Percentiles rank a stretch among this genome's conserved stretches.
Conservation (phyloP, 495 filamentous ascomycete genomes). For the Extremus antarcticus region DNA sequence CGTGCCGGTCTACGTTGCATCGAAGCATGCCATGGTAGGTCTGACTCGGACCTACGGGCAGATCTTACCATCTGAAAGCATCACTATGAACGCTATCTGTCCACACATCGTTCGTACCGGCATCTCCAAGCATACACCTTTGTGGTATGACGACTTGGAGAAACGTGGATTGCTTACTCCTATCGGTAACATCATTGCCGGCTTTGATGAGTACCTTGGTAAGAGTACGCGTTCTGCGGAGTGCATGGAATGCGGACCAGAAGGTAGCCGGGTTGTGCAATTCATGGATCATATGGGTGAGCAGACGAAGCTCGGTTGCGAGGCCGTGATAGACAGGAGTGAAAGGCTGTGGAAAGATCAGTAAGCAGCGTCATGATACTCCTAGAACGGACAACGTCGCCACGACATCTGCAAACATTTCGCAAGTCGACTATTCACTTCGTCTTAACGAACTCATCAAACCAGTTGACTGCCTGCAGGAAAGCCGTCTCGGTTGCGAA, state of each 20-base stretch:
- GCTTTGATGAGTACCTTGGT: neutral
- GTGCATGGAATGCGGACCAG: neutral
- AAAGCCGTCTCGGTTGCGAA: constrained; percentile 83
- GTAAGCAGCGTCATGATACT: too few relatives aligned
- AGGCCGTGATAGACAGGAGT: neutral
- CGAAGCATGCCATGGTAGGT: neutral
- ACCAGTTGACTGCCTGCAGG: constrained; percentile 69
- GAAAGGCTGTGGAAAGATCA: neutral
- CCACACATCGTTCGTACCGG: neutral
- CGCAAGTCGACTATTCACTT: constrained; percentile 7
- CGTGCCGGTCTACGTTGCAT: neutral
- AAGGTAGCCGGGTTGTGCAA: neutral
- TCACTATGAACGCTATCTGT: neutral
- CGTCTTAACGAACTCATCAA: constrained; percentile 46
- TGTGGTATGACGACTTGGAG: neutral
- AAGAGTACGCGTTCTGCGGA: neutral
- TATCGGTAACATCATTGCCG: neutral
- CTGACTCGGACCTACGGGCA: neutral
- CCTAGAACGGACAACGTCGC: too few relatives aligned
- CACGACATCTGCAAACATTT: too few relatives aligned
- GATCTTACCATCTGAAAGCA: neutral
- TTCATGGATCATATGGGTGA: neutral
- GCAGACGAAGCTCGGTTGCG: neutral
- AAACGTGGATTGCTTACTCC: neutral
- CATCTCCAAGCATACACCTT: neutral